A percentile compares a stretch with the other conserved stretches of the same genome.
These are phyloP conservation scores for Pseudopithomyces chartarum DNA, from an alignment of 2,329 filamentous ascomycete species.

Conservation along the genomic window DNA sequence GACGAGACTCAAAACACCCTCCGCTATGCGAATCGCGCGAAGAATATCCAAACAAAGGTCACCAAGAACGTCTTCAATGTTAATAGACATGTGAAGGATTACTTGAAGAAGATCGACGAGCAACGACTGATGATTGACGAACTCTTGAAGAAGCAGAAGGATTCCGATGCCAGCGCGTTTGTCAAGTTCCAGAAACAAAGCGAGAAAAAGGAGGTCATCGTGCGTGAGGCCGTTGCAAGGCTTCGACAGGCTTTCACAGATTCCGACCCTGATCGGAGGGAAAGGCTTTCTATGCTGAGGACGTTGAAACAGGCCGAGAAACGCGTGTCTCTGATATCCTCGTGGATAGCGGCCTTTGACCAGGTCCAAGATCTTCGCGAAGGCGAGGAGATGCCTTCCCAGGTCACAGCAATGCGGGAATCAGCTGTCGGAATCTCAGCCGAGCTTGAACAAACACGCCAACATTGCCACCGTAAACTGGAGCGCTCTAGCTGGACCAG, in stretches of 20 bases:
- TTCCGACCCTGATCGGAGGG: slow-evolving; percentile 74
- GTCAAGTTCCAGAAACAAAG: slow-evolving; percentile 88
- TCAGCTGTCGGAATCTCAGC: slow-evolving; percentile 85
- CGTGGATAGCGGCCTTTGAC: slow-evolving; percentile 94
- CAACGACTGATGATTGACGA: slow-evolving; percentile 97
- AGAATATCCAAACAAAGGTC: slow-evolving; percentile 99
- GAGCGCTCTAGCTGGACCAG: slow-evolving; percentile 85
- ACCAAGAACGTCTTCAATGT: slow-evolving; percentile 99
- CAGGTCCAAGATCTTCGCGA: slow-evolving; percentile 74
- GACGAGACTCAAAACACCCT: slow-evolving; percentile 98
- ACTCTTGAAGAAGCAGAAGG: slow-evolving; percentile 88
- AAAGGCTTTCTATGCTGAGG: slow-evolving; percentile 79
- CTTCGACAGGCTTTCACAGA: slow-evolving; percentile 86
- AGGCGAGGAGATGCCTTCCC: slow-evolving; percentile 68
- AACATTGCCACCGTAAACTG: slow-evolving; percentile 86
- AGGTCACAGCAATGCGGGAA: slow-evolving; percentile 72
- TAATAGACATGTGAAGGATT: slow-evolving; percentile 98
- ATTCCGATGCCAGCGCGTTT: slow-evolving; percentile 80
- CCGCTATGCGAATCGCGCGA: slow-evolving; percentile 94
- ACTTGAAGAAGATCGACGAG: slow-evolving; percentile 98
- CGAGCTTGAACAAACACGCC: slow-evolving; percentile 86
- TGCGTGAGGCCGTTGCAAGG: slow-evolving; percentile 78
- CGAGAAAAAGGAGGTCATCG: slow-evolving; percentile 78
- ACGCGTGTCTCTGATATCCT: slow-evolving; percentile 82
- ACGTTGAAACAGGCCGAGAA: slow-evolving; percentile 82